Evolutionary conservation across 208 protist genomes (phyloP), one percentile per base, ranked within the genome.

Genomic region (Trypanosoma avium): DNA sequence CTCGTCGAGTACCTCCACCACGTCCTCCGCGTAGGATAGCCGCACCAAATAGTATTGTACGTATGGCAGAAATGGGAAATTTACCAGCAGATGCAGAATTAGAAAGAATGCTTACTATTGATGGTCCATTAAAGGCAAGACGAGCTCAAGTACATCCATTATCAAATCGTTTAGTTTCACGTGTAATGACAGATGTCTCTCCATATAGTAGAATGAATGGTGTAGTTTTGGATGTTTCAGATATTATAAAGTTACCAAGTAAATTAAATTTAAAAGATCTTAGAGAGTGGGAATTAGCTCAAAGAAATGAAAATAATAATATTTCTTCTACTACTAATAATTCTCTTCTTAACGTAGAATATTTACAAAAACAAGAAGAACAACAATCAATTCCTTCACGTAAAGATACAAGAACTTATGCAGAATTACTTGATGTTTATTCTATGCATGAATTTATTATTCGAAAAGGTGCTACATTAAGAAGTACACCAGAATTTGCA

Each of bases 361-460:
- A 48, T 2, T 24, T 1, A 12, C 19, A n/a, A 26, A 24, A 38
- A 13, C 22, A 40, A n/a, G 21, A 21, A 42, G 10, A 4, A 43
- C 43, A 35, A 38, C 3, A 2, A 1, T 46, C 4, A 29, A 55
- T 13, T 29, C 26, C 43, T 10, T 13, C 21, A 27, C 71, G 86
- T 13, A 84, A 96, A 4, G 86, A 93, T 57, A 66, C 88, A 3
- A 81, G 90, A 21, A 97, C 88, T 8, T 97, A 97, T 78, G 79
- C 86, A 15, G 87, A 97, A 64, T 81, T 97, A 36, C 82, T 97
- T 5, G 93, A 97, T 61, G 62, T 94, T 29, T 97, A 97, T 68
- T 96, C 90, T n/a, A 94, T 97, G 88, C 90, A 97, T 73, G 90
- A 97, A 77, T 96, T 97, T 49, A 94, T 96, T 60, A 93, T 97